Evolutionary conservation across 805 yeast species (phyloP).

Genomic region (Hanseniaspora guilliermondii): DNA sequence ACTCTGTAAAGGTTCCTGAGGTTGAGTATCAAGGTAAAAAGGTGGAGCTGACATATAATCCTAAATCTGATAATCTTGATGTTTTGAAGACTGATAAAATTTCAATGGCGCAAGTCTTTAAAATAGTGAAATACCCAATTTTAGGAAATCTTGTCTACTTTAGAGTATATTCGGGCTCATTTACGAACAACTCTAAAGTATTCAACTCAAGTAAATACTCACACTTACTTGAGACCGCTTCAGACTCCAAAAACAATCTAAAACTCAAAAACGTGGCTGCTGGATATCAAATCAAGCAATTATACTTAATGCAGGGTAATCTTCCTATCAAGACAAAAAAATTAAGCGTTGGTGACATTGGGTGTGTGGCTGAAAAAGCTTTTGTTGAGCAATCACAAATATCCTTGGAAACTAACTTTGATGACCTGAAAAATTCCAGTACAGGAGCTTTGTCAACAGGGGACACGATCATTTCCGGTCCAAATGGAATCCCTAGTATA

Average conservation of each 20-base stretch:
- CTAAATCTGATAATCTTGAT: slow-evolving; percentile 36
- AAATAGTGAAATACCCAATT: slow-evolving; percentile 74
- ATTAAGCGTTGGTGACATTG: slow-evolving; percentile 71
- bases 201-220: slow-evolving; percentile 43
- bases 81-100: slow-evolving; percentile 47
- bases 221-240: not conserved
- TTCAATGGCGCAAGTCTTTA: slow-evolving; percentile 76
- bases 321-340: slow-evolving; percentile 56
- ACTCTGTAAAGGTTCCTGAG: slow-evolving; percentile 47
- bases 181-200: slow-evolving; percentile 50
- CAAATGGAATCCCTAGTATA: not conserved
- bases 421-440: slow-evolving; percentile 1
- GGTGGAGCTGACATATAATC: slow-evolving; percentile 29
- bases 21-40: slow-evolving; percentile 17
- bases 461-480: slow-evolving; percentile 58
- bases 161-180: slow-evolving; percentile 73
- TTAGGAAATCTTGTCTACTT: slow-evolving; percentile 76
- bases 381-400: slow-evolving; percentile 38
- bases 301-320: slow-evolving; percentile 82
- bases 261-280: slow-evolving; percentile 38
- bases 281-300: slow-evolving; percentile 50
- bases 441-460: slow-evolving; percentile 60
- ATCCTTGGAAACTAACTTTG: slow-evolving; percentile 23
- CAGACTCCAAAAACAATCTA: not conserved
- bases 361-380: slow-evolving; percentile 39